These are phyloP conservation scores for Cryptosporidium viatorum DNA, from an alignment of 169 alveolate species.

Conservation along the genomic window DNA sequence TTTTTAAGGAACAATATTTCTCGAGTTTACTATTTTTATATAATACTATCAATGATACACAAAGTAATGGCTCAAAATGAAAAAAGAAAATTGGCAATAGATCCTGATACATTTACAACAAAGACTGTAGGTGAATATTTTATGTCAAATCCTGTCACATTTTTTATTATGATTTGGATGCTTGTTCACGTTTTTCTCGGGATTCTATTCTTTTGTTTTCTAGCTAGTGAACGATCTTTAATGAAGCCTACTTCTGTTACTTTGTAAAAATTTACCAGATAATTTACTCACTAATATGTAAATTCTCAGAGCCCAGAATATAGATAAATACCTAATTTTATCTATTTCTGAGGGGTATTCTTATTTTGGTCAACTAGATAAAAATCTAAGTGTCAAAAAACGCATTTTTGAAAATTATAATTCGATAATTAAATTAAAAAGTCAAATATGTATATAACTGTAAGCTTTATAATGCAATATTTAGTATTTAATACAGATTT, in stretches of 20 bases:
- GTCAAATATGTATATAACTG: too few relatives aligned
- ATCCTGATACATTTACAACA: constrained; percentile 26
- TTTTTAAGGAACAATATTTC: not conserved
- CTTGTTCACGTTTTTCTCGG: constrained; percentile 51
- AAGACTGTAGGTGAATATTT: constrained; percentile 40
- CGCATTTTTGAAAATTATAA: not conserved
- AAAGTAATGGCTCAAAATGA: not conserved
- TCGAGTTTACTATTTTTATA: not conserved
- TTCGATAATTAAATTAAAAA: too few relatives aligned
- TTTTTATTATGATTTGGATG: constrained; percentile 60
- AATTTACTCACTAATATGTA: not conserved
- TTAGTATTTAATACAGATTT: not conserved
- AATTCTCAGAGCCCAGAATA: not conserved
- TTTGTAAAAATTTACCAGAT: not conserved
- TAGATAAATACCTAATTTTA: too few relatives aligned
- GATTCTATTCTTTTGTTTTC: constrained; percentile 44
- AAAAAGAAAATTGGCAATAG: constrained; percentile 1
- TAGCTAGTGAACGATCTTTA: constrained; percentile 52
- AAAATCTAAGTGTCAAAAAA: too few relatives aligned
- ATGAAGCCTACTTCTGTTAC: constrained; percentile 69
- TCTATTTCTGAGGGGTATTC: too few relatives aligned
- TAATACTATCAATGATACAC: not conserved
- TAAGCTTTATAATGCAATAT: not conserved
- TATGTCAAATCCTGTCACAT: constrained; percentile 42
- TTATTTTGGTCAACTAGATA: not conserved